These are phyloP conservation scores for Blastocystis sp. DNA, from an alignment of 352 stramenopile genomes.

Conservation along the genomic window DNA sequence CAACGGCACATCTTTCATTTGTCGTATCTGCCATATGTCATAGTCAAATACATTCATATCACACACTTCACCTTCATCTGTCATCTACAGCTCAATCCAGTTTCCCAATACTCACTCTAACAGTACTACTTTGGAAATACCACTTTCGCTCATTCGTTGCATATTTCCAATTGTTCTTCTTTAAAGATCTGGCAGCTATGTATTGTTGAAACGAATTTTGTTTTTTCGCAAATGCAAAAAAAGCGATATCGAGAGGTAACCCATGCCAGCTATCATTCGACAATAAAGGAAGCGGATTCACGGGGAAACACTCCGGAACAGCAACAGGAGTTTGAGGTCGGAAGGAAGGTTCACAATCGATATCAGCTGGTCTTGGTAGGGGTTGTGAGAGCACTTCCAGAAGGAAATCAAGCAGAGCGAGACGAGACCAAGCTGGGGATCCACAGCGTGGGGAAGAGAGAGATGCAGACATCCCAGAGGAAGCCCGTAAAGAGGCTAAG, in stretches of 20 bases:
- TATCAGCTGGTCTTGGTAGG: not conserved
- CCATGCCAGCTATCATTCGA: not conserved
- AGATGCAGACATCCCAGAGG: not conserved
- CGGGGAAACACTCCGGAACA: slow-evolving; percentile 26
- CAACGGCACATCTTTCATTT: not conserved
- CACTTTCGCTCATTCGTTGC: slow-evolving; percentile 3
- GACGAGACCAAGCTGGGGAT: not conserved
- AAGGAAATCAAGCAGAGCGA: not conserved
- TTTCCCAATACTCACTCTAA: not conserved
- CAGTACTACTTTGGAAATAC: not conserved
- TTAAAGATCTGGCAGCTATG: not conserved
- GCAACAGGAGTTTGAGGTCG: not conserved
- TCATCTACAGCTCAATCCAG: not conserved
- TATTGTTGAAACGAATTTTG: slow-evolving; percentile 40
- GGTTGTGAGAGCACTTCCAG: not conserved
- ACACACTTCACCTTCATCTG: slow-evolving; percentile 17
- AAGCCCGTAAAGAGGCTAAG: not conserved
- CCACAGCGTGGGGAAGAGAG: not conserved
- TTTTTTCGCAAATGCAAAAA: slow-evolving; percentile 30
- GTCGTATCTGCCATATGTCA: not conserved
- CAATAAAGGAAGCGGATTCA: not conserved
- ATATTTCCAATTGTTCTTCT: not conserved
- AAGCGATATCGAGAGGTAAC: slow-evolving; percentile 18
- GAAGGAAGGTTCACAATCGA: not conserved
- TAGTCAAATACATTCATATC: slow-evolving; percentile 35